Conservation (phyloP, 495 filamentous ascomycete genomes). For the Penicillium mononematosum region DNA sequence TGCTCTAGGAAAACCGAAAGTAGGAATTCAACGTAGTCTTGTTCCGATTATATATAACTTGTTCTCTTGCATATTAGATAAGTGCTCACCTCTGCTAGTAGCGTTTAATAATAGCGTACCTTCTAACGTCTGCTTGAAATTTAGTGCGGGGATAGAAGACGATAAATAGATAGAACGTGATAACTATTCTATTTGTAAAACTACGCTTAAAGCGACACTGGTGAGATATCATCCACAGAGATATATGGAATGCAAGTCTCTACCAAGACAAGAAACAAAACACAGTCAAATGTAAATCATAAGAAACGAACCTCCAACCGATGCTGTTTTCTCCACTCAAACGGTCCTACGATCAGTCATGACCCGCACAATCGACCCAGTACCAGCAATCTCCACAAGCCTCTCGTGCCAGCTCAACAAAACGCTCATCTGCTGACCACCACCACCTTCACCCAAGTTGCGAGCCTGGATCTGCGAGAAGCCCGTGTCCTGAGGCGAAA, state of each 20-base stretch:
- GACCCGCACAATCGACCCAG: conserved; percentile 81
- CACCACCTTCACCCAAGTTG: conserved; percentile 68
- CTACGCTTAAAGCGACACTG: conserved; percentile 28
- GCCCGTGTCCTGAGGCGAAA: conserved; percentile 77
- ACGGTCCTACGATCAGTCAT: conserved; percentile 93
- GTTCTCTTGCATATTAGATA: too few relatives aligned
- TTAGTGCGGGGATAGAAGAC: too few relatives aligned
- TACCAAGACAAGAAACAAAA: conserved; percentile 25
- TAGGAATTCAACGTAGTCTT: too few relatives aligned
- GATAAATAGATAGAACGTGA: too few relatives aligned
- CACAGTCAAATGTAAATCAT: conserved; percentile 8
- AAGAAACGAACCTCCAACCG: conserved; percentile 8
- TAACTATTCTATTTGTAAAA: conserved; percentile 21
- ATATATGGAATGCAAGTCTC: conserved; percentile 30
- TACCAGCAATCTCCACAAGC: conserved; percentile 82
- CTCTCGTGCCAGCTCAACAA: conserved; percentile 95
- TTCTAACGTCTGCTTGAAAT: too few relatives aligned
- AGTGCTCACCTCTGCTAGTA: too few relatives aligned
- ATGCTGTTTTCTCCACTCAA: conserved; percentile 40
- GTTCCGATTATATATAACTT: too few relatives aligned
- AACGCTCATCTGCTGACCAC: conserved; percentile 88
- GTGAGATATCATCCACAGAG: conserved; percentile 20
- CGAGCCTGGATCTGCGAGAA: conserved; percentile 80
- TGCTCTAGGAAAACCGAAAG: too few relatives aligned
- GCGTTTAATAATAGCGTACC: too few relatives aligned